phyloP scores from a whole-genome alignment of 495 filamentous ascomycete genomes.

The Collariella sp. region DNA sequence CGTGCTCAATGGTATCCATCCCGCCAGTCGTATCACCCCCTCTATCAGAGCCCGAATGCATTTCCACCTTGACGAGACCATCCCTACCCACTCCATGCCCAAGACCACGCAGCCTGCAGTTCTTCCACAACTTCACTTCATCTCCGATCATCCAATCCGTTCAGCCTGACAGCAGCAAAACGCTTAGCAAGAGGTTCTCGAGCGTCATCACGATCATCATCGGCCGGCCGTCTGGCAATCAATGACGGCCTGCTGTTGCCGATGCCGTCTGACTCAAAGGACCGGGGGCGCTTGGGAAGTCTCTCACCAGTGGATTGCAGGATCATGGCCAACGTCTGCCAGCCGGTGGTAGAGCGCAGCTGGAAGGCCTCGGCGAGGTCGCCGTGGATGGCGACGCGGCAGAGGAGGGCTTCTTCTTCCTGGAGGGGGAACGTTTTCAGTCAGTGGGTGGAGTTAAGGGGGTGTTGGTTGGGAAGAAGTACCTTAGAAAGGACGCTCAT shows the following conservation, averaged over 20 bases:
- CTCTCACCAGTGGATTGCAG: constrained; percentile 95
- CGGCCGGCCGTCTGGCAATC: no score
- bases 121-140: no score
- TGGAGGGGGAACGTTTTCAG: constrained; percentile 29
- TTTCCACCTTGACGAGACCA: no score
- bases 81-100: no score
- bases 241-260: constrained; percentile 15
- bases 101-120: no score
- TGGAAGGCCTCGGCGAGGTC: constrained; percentile 71
- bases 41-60: no score
- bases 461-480: constrained; percentile 3
- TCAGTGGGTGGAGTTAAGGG: neutral
- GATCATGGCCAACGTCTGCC: constrained; percentile 88
- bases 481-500: constrained; percentile 77
- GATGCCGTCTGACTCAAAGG: constrained; percentile 35
- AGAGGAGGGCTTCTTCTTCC: constrained; percentile 86
- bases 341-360: constrained; percentile 74
- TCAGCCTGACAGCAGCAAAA: constrained; percentile 96
- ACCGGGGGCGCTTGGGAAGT: constrained; percentile 70
- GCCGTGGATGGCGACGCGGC: constrained; percentile 68
- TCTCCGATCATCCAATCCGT: constrained; percentile 18
- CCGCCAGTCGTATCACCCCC: no score
- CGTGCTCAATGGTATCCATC: no score
- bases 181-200: constrained; percentile 90
- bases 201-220: constrained; percentile 18